These are phyloP conservation scores for Carex myosuroides DNA, from an alignment of 176 grass and related monocot genomes.

Conservation along the genomic window DNA sequence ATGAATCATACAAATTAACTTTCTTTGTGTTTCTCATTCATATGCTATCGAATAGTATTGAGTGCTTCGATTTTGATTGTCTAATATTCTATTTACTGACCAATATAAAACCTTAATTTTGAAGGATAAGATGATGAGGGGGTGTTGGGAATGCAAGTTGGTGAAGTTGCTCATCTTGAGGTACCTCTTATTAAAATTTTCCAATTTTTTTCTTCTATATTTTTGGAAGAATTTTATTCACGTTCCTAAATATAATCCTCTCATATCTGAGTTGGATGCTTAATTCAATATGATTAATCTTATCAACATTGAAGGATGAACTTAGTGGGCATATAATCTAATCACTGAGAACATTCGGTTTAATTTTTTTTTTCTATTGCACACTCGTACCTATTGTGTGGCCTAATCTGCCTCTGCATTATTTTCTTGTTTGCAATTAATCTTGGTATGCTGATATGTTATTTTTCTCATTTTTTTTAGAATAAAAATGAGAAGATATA, in stretches of 20 bases:
- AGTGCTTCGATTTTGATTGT: neutral
- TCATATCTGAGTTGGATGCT: neutral
- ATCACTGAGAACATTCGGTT: neutral
- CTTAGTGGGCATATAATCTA: neutral
- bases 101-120: neutral
- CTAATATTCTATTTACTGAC: neutral
- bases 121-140: conserved; percentile 95
- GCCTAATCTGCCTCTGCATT: neutral
- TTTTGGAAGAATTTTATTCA: neutral
- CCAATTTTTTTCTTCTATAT: neutral
- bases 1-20: neutral
- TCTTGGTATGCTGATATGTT: neutral
- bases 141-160: conserved; percentile 86
- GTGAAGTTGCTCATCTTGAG: conserved; percentile 72
- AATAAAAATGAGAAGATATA: neutral
- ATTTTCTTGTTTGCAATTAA: neutral
- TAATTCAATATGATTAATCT: neutral
- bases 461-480: neutral
- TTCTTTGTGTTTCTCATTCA: neutral
- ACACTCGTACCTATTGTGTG: neutral
- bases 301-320: neutral
- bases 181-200: conserved; percentile 21
- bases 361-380: neutral
- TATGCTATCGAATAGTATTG: neutral
- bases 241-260: neutral